These are phyloP conservation scores for Fusarium setosum DNA, from an alignment of 2,329 filamentous ascomycete species.

Conservation along the genomic window DNA sequence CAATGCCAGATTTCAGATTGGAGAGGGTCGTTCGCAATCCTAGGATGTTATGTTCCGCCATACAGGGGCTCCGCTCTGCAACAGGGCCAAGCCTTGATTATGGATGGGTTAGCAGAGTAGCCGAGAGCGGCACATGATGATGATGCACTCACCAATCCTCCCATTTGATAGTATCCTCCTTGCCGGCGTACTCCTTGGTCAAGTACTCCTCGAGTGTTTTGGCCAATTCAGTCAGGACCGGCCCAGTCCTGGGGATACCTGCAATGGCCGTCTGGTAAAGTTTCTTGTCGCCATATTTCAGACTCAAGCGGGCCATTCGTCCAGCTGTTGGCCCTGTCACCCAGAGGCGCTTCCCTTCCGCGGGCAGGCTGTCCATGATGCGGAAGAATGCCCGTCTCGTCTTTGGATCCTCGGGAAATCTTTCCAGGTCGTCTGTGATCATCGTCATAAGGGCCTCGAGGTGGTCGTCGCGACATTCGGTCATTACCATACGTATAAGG, in stretches of 20 bases:
- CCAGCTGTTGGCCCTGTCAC: neutral
- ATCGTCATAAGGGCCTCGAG: neutral
- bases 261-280: slow-evolving; percentile 2
- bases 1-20: neutral
- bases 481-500: neutral
- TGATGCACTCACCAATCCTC: slow-evolving; percentile 5
- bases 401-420: neutral
- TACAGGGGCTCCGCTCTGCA: neutral
- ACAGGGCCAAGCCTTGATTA: neutral
- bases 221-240: neutral
- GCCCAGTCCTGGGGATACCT: neutral
- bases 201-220: neutral
- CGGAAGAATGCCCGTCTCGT: neutral
- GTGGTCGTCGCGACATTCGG: too few species aligned
- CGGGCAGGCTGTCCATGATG: neutral
- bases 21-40: neutral
- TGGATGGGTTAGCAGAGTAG: neutral
- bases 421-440: neutral
- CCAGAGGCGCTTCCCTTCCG: neutral
- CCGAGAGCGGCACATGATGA: neutral
- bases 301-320: slow-evolving; percentile 7
- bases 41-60: neutral
- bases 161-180: slow-evolving; percentile 9
- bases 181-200: neutral
- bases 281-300: neutral